These are phyloP conservation scores for Eleusine indica DNA, from an alignment of 176 grass and related monocot genomes.

Conservation along the genomic window DNA sequence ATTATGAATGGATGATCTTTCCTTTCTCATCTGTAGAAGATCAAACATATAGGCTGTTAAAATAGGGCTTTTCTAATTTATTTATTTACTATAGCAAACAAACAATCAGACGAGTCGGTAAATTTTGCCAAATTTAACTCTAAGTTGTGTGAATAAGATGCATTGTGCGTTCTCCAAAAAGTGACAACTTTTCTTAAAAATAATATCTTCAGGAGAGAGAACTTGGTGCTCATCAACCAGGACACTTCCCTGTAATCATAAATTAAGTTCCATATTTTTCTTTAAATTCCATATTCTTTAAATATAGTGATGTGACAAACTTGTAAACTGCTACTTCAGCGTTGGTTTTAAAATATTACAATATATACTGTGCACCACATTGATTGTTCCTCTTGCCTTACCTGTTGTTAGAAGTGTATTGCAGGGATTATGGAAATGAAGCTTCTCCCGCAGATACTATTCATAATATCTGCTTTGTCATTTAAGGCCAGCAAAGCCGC, in stretches of 20 bases:
- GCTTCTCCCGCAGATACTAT: neutral
- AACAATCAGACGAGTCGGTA: neutral
- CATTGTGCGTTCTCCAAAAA: neutral
- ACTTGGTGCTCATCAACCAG: neutral
- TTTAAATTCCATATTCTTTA: too few species aligned
- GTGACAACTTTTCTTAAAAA: neutral
- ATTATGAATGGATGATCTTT: neutral
- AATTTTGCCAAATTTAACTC: neutral
- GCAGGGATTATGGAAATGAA: constrained; percentile 16
- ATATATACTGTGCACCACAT: neutral
- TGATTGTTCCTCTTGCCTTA: too few species aligned
- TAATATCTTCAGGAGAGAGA: neutral
- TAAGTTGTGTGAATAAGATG: neutral
- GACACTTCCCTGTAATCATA: neutral
- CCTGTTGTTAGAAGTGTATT: neutral
- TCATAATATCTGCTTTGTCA: neutral
- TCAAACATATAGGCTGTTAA: neutral
- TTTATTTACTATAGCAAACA: neutral
- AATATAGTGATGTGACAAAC: too few species aligned
- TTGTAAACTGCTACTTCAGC: neutral
- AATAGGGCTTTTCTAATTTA: neutral
- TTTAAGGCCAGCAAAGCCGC: neutral
- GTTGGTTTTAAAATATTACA: neutral
- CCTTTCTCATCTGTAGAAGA: neutral
- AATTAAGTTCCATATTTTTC: neutral